Base-by-base conservation (phyloP, 495 filamentous ascomycete genomes). In the Echria macrotheca region DNA sequence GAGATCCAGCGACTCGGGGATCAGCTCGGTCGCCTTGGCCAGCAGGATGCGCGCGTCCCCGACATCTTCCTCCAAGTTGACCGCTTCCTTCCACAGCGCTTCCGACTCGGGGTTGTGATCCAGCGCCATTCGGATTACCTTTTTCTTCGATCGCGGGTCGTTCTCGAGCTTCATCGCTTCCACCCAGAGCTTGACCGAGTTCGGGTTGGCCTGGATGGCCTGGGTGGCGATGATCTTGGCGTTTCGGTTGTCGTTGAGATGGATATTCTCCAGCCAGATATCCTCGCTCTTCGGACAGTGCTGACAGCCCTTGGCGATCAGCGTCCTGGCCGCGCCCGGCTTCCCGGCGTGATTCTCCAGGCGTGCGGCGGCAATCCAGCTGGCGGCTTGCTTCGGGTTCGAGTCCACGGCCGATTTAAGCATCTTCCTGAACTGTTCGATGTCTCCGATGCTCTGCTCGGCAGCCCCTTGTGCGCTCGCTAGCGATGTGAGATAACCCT, bases 141-240 rank as follows among this genome's bases (percentile, higher is more conserved):
- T 81, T 70, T 96, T 97, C 68, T 89, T 91, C 0, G 86, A 84
- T 25, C 80, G 74, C 2, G 78, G 63, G 43, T 91, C 86, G 2
- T 81, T 80, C 63, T 99, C 93, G 21, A 99, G 70, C 54, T 87
- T 86, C 86, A 96, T 96, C 1, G 93, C 93, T 56, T 91, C 89
- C 5, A 89, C 81, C 94, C 94, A 99, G 1, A 99, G 74, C 46
- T 81, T 75, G 8, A 94, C 88, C 4, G 89, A 93, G n/a, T 82
- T 81, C 39, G 89, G 85, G 49, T 96, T 96, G 38, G 85, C 80
- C 61, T 91, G 83, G 52, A 99, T 90, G 1, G 90, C 93, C 50
- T 91, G 83, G 6, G 93, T 89, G n/a, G 91, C 94, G 50, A 97
- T 95, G 50, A 97, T 80, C 65, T 91, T 96, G 52, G 89, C 89